Percentiles rank a stretch among this genome's conserved stretches.
Evolutionary conservation across 1,139 yeast genomes (phyloP).

Genomic region (Blastobotrys niveus): DNA sequence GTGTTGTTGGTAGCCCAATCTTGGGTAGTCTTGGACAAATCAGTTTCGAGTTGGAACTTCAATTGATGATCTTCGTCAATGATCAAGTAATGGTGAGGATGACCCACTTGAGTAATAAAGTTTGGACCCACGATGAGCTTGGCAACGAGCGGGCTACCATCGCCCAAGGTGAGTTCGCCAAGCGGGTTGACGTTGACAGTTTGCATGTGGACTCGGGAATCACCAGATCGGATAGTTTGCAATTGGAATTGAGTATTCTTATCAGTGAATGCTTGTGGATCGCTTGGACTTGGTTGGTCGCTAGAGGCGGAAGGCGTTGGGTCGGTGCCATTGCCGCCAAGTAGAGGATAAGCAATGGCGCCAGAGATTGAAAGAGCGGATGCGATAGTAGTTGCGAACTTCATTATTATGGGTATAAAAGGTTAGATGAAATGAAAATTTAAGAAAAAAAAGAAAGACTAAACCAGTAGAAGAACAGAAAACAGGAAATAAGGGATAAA

Average conservation of each 20-base stretch:
- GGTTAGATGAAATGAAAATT: no score
- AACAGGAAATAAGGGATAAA: no score
- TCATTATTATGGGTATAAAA: not conserved
- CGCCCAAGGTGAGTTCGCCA: conserved; percentile 7
- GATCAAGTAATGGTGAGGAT: not conserved
- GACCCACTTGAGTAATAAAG: conserved; percentile 2
- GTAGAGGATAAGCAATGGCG: not conserved
- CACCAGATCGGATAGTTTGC: conserved; percentile 9
- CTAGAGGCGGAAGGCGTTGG: not conserved
- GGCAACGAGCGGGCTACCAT: not conserved
- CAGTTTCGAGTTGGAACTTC: not conserved
- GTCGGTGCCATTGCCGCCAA: not conserved
- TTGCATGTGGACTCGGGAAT: conserved; percentile 3
- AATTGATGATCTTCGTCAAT: conserved; percentile 7
- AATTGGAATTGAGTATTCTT: conserved; percentile 11
- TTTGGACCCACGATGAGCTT: conserved; percentile 10
- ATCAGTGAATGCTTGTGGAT: conserved; percentile 8
- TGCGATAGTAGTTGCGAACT: not conserved
- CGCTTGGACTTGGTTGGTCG: not conserved
- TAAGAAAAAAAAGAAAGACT: no score
- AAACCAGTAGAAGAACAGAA: no score
- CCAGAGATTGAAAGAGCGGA: not conserved
- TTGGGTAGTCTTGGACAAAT: conserved; percentile 6
- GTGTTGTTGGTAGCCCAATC: conserved; percentile 11
- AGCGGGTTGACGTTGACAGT: conserved; percentile 10